Evolutionary conservation across 108 stramenopile genomes (phyloP), one percentile per base, ranked within the genome.

Genomic region (Chaetoceros muelleri): DNA sequence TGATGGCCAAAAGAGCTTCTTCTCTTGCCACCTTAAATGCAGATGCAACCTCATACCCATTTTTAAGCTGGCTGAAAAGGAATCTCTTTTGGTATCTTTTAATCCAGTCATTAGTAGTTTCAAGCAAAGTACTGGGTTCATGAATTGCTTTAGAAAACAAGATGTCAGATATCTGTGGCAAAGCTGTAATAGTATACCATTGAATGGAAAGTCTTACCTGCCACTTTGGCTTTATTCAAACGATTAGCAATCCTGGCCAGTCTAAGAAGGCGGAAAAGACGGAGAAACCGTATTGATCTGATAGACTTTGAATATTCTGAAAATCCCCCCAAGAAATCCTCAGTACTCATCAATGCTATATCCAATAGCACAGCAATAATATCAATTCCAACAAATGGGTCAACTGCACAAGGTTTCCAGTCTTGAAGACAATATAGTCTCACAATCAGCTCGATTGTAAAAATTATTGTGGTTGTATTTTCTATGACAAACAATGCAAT

Each of bases 31-130:
- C 28, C 34, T 59, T 59, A 58, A 67, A 67, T 16, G 49, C 66
- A 17, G 55, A 30, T 10, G 66, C 66, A 18, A 67, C 51, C 21
- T 67, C 66, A 34, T 60, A 67, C 28, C 66, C 66, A 31, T 60
- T 48, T 51, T 53, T 49, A 2, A 67, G 46, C 49, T 67, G 66
- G 57, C 26, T 28, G 51, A 58, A 67, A 21, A 67, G 30, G 10
- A 67, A 17, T 18, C 66, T 44, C 23, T 58, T 25, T 58, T 28
- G 49, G 58, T 59, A 53, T 21, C 50, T 25, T 44, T 47, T 50
- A 16, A 31, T 21, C 53, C 22, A 49, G 19, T 51, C 44, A 20
- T 49, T 24, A 34, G 24, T 30, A 34, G 24, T 30, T 20, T 26
- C 23, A 24, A 49, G 26, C 18, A 61, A 27, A 2, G 19, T 16